Evolutionary conservation across 2,329 filamentous ascomycete genomes (phyloP).

Genomic region (Fusarium nelsonii): DNA sequence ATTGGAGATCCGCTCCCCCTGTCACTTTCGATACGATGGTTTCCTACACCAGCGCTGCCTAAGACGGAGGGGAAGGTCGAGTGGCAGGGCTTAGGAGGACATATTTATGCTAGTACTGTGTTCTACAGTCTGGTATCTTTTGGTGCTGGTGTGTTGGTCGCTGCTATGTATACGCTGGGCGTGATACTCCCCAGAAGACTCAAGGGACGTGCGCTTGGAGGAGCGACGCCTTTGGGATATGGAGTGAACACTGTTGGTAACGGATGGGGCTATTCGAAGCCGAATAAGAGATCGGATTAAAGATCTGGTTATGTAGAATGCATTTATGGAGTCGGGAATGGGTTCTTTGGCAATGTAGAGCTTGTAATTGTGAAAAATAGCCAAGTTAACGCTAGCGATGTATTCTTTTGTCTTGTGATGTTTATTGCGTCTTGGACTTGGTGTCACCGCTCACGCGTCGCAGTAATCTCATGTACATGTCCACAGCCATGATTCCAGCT

Average conservation of each 20-base stretch:
- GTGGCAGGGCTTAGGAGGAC: constrained; percentile 74
- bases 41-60: constrained; percentile 78
- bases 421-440: constrained; percentile 56
- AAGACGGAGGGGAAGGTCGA: constrained; percentile 73
- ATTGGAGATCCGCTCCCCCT: constrained; percentile 89
- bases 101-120: constrained; percentile 72
- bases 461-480: constrained; percentile 68
- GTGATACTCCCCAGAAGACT: constrained; percentile 68
- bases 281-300: constrained; percentile 64
- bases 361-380: constrained; percentile 31
- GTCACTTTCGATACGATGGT: constrained; percentile 87
- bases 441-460: constrained; percentile 54
- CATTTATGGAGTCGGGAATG: constrained; percentile 43
- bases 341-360: constrained; percentile 28
- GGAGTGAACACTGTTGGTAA: constrained; percentile 66
- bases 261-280: constrained; percentile 65
- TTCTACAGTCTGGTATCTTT: constrained; percentile 73
- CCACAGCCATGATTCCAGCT: constrained; percentile 64
- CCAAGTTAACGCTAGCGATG: constrained; percentile 14
- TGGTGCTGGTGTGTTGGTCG: constrained; percentile 65
- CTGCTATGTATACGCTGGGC: constrained; percentile 71
- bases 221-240: constrained; percentile 69
- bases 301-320: constrained; percentile 17
- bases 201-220: constrained; percentile 64
- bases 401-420: constrained; percentile 1